phyloP scores from a whole-genome alignment of 2,329 filamentous ascomycete genomes.

The Phoma sp. region DNA sequence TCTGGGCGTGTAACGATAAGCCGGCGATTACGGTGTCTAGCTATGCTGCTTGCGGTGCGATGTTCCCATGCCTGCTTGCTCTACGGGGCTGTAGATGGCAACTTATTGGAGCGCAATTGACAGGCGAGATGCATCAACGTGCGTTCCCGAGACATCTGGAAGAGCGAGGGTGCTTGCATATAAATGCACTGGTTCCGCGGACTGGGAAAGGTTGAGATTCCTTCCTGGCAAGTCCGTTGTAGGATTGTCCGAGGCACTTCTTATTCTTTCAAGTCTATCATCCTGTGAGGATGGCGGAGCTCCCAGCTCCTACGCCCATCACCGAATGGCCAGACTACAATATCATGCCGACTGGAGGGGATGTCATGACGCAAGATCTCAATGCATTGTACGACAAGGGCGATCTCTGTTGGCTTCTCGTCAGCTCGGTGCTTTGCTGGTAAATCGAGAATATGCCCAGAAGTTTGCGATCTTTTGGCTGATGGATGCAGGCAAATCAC shows the following conservation, averaged over 20 bases:
- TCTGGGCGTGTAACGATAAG: conserved; percentile 31
- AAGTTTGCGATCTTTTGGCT: neutral
- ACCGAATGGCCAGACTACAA: conserved; percentile 54
- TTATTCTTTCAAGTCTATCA: neutral
- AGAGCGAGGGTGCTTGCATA: conserved; percentile 17
- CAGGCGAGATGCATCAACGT: neutral
- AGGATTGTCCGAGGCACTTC: neutral
- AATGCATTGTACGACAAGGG: conserved; percentile 56
- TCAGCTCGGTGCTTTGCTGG: conserved; percentile 40
- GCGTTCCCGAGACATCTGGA: conserved; percentile 11
- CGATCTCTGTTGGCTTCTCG: conserved; percentile 53
- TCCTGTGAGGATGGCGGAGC: conserved; percentile 27
- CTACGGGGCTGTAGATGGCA: neutral
- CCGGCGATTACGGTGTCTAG: conserved; percentile 4
- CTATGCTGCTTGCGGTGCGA: conserved; percentile 27
- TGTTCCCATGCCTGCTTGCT: conserved; percentile 19
- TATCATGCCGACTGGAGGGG: conserved; percentile 50
- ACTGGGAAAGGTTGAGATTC: too few species aligned
- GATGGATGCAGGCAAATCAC: conserved; percentile 38
- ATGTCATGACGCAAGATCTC: conserved; percentile 53
- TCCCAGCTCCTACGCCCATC: conserved; percentile 39
- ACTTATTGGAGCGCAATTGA: conserved; percentile 16
- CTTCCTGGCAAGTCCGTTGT: neutral
- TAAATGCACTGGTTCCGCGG: conserved; percentile 6
- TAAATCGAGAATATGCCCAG: neutral